Conservation (phyloP, 768 basidiomycete genomes). For the Termitomyces sp. region DNA sequence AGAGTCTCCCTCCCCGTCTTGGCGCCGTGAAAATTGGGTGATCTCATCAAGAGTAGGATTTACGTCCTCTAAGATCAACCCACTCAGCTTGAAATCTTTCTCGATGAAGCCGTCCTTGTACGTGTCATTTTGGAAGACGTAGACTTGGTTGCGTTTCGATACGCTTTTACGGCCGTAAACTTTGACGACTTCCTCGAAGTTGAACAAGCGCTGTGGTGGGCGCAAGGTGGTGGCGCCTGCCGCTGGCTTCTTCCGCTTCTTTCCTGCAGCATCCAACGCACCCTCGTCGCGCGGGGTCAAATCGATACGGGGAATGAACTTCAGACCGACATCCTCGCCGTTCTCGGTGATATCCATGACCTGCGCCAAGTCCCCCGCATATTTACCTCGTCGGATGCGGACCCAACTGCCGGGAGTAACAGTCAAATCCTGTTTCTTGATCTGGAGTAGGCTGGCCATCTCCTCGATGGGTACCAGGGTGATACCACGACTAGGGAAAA, state of each 20-base stretch:
- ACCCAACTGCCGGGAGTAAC: slow-evolving; percentile 92
- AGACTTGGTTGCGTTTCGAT: slow-evolving; percentile 68
- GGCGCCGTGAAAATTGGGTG: slow-evolving; percentile 78
- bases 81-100: slow-evolving; percentile 87
- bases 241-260: slow-evolving; percentile 62
- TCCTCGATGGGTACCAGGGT: slow-evolving; percentile 92
- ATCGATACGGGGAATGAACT: slow-evolving; percentile 97
- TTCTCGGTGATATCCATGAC: slow-evolving; percentile 93
- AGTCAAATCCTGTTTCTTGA: slow-evolving; percentile 89
- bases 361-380: slow-evolving; percentile 92
- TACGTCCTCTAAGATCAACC: slow-evolving; percentile 80
- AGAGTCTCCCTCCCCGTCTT: slow-evolving; percentile 65
- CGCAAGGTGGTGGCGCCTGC: slow-evolving; percentile 57
- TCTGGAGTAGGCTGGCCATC: slow-evolving; percentile 94
- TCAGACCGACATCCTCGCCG: slow-evolving; percentile 87
- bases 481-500: slow-evolving; percentile 81
- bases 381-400: slow-evolving; percentile 89
- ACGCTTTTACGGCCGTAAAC: slow-evolving; percentile 80
- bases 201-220: slow-evolving; percentile 91
- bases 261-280: slow-evolving; percentile 59
- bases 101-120: slow-evolving; percentile 95
- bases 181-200: slow-evolving; percentile 86
- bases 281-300: slow-evolving; percentile 84
- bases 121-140: slow-evolving; percentile 89
- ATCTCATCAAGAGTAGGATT: slow-evolving; percentile 97